Conservation (phyloP, 345 rosid species). For the Reutealis trisperma region DNA sequence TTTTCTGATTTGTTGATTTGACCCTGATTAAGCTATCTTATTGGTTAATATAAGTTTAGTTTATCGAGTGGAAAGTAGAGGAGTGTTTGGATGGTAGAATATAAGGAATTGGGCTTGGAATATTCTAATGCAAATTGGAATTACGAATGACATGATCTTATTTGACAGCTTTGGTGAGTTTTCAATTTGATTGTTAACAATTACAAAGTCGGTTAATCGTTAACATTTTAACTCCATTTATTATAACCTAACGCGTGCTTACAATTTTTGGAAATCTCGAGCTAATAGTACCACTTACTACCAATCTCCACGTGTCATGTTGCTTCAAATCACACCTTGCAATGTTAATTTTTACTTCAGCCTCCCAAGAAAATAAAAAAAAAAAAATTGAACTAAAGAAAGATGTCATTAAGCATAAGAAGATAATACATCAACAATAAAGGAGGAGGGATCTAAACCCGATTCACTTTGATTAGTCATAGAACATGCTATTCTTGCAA, state of each 20-base stretch:
- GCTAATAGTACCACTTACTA: too few relatives aligned
- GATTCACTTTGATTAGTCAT: too few relatives aligned
- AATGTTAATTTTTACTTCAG: too few relatives aligned
- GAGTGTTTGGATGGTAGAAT: neutral
- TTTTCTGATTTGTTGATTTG: neutral
- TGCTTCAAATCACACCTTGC: too few relatives aligned
- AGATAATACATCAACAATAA: too few relatives aligned
- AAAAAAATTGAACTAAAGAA: too few relatives aligned
- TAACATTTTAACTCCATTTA: neutral
- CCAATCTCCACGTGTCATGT: neutral
- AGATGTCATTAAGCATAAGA: too few relatives aligned
- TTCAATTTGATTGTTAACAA: neutral
- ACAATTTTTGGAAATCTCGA: too few relatives aligned
- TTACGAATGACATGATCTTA: neutral
- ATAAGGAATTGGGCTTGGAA: constrained; percentile 5
- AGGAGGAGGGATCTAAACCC: too few relatives aligned
- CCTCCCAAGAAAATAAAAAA: too few relatives aligned
- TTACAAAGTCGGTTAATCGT: constrained; percentile 5
- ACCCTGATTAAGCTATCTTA: neutral
- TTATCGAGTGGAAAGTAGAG: neutral
- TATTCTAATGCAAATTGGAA: neutral
- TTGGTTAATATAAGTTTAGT: neutral
- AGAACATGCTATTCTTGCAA: too few relatives aligned
- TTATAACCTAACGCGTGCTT: neutral
- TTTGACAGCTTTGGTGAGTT: neutral